These are phyloP conservation scores for Phanerodontia chrysosporium DNA, from an alignment of 768 basidiomycete genomes.

Conservation along the genomic window DNA sequence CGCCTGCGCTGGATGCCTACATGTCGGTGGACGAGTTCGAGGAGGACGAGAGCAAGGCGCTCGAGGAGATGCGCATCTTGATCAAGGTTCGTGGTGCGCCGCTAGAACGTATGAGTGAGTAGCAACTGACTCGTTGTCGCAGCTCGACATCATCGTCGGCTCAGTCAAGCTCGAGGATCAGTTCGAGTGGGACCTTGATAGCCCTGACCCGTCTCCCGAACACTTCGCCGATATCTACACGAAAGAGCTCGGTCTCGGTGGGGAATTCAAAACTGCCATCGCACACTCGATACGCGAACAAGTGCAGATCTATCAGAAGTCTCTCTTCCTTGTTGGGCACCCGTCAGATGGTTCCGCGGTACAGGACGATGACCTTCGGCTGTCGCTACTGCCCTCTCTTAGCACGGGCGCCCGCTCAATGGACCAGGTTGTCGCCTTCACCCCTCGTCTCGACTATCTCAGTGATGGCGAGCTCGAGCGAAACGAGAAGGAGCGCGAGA, in stretches of 20 bases:
- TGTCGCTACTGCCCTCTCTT: slow-evolving; percentile 84
- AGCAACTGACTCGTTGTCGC: background rate
- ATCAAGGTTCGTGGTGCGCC: slow-evolving; percentile 64
- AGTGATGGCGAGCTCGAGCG: slow-evolving; percentile 86
- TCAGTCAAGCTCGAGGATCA: slow-evolving; percentile 92
- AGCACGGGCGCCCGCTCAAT: slow-evolving; percentile 64
- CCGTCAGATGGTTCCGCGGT: slow-evolving; percentile 74
- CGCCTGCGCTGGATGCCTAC: slow-evolving; percentile 23
- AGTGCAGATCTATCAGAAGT: slow-evolving; percentile 87
- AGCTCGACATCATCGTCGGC: slow-evolving; percentile 96
- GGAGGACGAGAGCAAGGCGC: slow-evolving; percentile 57
- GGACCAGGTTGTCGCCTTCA: slow-evolving; percentile 76
- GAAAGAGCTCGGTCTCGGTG: slow-evolving; percentile 81
- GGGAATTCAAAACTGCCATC: slow-evolving; percentile 97
- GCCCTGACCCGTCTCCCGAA: slow-evolving; percentile 77
- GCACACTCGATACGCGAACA: slow-evolving; percentile 96
- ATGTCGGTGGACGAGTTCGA: slow-evolving; percentile 59
- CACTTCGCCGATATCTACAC: slow-evolving; percentile 87
- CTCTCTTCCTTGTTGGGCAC: slow-evolving; percentile 86
- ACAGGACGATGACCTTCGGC: slow-evolving; percentile 87
- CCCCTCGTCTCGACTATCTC: slow-evolving; percentile 86
- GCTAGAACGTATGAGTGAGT: background rate
- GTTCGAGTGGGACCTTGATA: slow-evolving; percentile 96
- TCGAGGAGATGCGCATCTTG: slow-evolving; percentile 87
- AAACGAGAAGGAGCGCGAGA: slow-evolving; percentile 90